A percentile compares a stretch with the other conserved stretches of the same genome.
These are phyloP conservation scores for Saccharomycopsis schoenii DNA, from an alignment of 805 yeast species.

Conservation along the genomic window DNA sequence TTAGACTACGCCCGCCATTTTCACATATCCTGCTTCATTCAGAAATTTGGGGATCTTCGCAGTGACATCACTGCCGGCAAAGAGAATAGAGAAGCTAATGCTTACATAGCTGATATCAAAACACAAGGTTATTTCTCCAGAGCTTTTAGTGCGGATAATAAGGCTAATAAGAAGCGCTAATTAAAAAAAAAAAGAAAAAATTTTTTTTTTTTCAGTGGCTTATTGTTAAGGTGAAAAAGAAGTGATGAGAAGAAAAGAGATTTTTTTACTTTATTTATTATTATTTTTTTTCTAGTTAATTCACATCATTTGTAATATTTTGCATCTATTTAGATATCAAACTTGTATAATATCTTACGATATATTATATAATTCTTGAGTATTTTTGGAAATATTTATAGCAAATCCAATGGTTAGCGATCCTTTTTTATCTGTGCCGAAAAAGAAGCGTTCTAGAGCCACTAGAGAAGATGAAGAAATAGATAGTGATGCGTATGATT, in stretches of 20 bases:
- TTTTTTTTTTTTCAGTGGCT: not conserved
- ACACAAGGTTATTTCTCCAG: not conserved
- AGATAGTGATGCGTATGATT: slow-evolving; percentile 33
- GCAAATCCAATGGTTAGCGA: slow-evolving; percentile 35
- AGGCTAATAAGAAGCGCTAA: not conserved
- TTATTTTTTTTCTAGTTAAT: too few relatives aligned
- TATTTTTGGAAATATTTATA: not conserved
- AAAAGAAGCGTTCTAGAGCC: slow-evolving; percentile 28
- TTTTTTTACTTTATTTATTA: too few relatives aligned
- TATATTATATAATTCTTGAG: not conserved
- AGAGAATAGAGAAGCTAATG: not conserved
- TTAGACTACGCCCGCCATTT: not conserved
- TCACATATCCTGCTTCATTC: not conserved
- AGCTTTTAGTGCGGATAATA: not conserved
- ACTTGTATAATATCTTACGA: not conserved
- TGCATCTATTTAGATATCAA: too few relatives aligned
- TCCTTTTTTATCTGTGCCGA: slow-evolving; percentile 54
- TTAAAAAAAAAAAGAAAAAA: not conserved
- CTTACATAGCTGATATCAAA: not conserved
- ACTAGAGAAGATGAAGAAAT: slow-evolving; percentile 42
- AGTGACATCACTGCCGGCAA: not conserved
- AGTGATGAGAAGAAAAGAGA: too few relatives aligned
- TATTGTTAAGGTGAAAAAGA: not conserved
- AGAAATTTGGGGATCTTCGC: not conserved
- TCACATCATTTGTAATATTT: too few relatives aligned